Conservation (phyloP, 208 protist genomes). For the Borovskyia barvae region DNA sequence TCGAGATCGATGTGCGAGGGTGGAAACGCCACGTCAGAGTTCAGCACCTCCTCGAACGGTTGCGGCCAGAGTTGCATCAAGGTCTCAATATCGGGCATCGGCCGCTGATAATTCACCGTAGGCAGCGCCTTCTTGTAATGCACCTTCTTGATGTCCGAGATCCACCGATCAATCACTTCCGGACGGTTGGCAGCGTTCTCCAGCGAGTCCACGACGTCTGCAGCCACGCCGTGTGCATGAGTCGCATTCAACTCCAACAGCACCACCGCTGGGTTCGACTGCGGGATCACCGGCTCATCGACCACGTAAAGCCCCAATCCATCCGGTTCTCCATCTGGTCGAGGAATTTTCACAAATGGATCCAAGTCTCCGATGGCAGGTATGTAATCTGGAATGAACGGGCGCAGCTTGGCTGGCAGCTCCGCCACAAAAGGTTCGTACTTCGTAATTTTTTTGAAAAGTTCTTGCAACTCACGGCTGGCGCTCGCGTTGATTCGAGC, state of each 20-base stretch:
- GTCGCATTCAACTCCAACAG: conserved; percentile 85
- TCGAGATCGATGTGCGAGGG: conserved; percentile 91
- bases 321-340: conserved; percentile 90
- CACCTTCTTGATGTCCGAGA: conserved; percentile 95
- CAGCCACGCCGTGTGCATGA: conserved; percentile 59
- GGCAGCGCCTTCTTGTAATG: conserved; percentile 95
- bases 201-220: conserved; percentile 91
- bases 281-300: conserved; percentile 95
- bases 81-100: conserved; percentile 96
- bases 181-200: conserved; percentile 95
- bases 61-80: conserved; percentile 95
- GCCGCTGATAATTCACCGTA: conserved; percentile 94
- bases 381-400: conserved; percentile 98
- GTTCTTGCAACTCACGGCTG: conserved; percentile 92
- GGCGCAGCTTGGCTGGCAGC: conserved; percentile 93
- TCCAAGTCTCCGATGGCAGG: conserved; percentile 97
- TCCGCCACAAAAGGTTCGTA: conserved; percentile 95
- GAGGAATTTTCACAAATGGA: conserved; percentile 96
- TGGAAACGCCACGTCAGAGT: conserved; percentile 86
- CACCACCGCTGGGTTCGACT: conserved; percentile 95
- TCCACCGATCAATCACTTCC: conserved; percentile 95
- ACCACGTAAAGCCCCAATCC: conserved; percentile 93
- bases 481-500: conserved; percentile 79
- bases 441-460: conserved; percentile 95
- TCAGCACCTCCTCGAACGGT: conserved; percentile 94